Evolutionary conservation across 2,329 filamentous ascomycete genomes (phyloP), one percentile per base, ranked within the genome.

Genomic region (Colletotrichum sojae): DNA sequence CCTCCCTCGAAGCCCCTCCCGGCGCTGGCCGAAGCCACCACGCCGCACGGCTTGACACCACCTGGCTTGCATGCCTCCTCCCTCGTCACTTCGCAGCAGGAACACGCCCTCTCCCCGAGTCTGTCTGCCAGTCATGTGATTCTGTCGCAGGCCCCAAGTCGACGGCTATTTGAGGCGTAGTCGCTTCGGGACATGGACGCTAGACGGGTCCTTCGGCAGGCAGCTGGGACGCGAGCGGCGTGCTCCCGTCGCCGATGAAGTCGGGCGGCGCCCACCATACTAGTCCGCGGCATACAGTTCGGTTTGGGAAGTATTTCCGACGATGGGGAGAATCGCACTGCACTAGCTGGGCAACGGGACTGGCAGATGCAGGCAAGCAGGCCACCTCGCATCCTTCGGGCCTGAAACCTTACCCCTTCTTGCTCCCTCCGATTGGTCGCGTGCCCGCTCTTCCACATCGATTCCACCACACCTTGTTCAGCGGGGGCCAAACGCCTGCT

Each of bases 401-500:
- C 45, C 15, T 54, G 39, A 20, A 46, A 64, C 52, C 63, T 46
- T 31, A 18, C 20, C 43, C 6, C n/a, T 25, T 39, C 46, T 25
- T 18, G 20, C 16, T 48, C 20, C 25, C 56, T 54, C 57, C 53
- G 53, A 63, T 63, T 56, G 60, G 52, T 36, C 40, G 39, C 27
- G 49, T 39, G 16, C 27, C 6, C n/a, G 27, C 25, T 13, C 12
- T 48, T 40, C 18, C 12, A 49, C 36, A 2, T 51, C 16, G n/a
- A 20, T 49, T 52, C 43, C 36, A 57, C 66, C 61, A 55, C 62
- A 69, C 62, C 49, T 54, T 69, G 51, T 55, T 69, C 66, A 58
- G 53, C 53, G 65, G 54, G 22, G 16, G 43, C 22, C 6, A 25
- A 6, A 31, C 16, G 20, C 12, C 6, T n/a, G 27, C 15, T 15